phyloP scores from a whole-genome alignment of 129 eudicot species.

The Glebionis coronaria region DNA sequence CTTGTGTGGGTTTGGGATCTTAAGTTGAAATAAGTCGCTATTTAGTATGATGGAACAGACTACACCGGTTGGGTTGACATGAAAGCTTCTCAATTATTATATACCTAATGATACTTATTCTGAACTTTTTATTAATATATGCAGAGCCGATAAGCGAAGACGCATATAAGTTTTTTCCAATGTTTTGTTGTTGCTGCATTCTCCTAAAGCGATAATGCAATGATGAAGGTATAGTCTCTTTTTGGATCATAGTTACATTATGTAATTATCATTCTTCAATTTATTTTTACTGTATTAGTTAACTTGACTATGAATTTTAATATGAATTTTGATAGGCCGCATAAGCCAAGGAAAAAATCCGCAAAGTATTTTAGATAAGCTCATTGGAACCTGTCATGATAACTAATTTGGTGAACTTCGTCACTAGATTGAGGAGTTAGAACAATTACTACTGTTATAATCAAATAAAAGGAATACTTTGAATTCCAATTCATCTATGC shows the following conservation, averaged over 20 bases:
- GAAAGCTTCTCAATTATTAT: too few relatives aligned
- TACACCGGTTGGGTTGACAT: too few relatives aligned
- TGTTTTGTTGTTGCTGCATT: conserved; percentile 87
- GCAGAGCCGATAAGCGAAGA: conserved; percentile 79
- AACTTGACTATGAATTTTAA: conserved; percentile 13
- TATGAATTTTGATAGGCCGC: conserved; percentile 61
- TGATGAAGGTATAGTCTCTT: conserved; percentile 67
- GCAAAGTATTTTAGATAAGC: too few relatives aligned
- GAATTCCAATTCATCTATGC: conserved; percentile 52
- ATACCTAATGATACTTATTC: conserved; percentile 10
- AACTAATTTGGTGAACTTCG: conserved; percentile 41
- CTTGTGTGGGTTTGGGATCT: too few relatives aligned
- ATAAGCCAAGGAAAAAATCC: conserved; percentile 61
- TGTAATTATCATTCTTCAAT: background rate
- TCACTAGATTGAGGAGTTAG: conserved; percentile 94
- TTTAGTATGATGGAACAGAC: too few relatives aligned
- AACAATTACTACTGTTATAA: conserved; percentile 63
- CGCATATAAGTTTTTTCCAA: conserved; percentile 82
- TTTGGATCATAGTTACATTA: background rate
- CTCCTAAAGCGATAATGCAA: conserved; percentile 87
- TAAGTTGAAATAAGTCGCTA: too few relatives aligned
- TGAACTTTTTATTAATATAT: background rate
- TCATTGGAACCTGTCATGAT: too few relatives aligned
- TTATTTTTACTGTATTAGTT: background rate
- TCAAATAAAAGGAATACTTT: conserved; percentile 52